Percentiles rank a stretch among this genome's conserved stretches.
Evolutionary conservation across 2,329 filamentous ascomycete genomes (phyloP).

Genomic region (Thermothelomyces thermophilus): DNA sequence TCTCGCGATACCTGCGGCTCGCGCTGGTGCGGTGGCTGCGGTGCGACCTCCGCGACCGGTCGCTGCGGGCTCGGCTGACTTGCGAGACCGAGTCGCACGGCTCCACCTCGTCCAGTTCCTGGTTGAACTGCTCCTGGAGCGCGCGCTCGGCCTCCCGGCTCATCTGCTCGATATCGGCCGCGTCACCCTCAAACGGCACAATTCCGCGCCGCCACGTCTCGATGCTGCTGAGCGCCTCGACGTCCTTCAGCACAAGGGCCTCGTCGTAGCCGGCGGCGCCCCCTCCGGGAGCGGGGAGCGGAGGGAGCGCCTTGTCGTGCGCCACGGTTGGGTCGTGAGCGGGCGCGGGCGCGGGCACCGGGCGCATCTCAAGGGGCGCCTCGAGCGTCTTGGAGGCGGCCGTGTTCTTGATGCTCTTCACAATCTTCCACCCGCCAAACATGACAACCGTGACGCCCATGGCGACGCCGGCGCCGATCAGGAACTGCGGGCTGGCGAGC

Average conservation of each 20-base stretch:
- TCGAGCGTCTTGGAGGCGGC: slow-evolving; percentile 26
- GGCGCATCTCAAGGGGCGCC: slow-evolving; percentile 26
- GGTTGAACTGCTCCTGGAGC: slow-evolving; percentile 31
- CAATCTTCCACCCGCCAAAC: slow-evolving; percentile 94
- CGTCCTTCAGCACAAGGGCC: slow-evolving; percentile 45
- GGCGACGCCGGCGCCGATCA: slow-evolving; percentile 83
- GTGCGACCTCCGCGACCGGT: slow-evolving; percentile 27
- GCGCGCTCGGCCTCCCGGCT: slow-evolving; percentile 48
- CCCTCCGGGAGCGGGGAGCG: not conserved
- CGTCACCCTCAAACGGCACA: slow-evolving; percentile 39
- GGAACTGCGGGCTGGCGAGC: slow-evolving; percentile 83
- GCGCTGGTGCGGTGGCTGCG: slow-evolving; percentile 15
- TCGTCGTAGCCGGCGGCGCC: slow-evolving; percentile 40
- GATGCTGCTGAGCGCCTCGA: slow-evolving; percentile 51
- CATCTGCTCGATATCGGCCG: slow-evolving; percentile 50
- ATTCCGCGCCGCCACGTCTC: slow-evolving; percentile 56
- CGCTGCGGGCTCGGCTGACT: slow-evolving; percentile 25
- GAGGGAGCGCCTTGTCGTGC: slow-evolving; percentile 3
- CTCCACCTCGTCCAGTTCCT: slow-evolving; percentile 26
- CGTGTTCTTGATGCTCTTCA: slow-evolving; percentile 67
- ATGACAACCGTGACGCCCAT: slow-evolving; percentile 93
- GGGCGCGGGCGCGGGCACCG: slow-evolving; percentile 6
- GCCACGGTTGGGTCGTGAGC: not conserved
- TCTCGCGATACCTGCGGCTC: slow-evolving; percentile 7
- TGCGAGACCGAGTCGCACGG: slow-evolving; percentile 25